phyloP scores from a whole-genome alignment of 495 filamentous ascomycete genomes.

The Annulohypoxylon moriforme region DNA sequence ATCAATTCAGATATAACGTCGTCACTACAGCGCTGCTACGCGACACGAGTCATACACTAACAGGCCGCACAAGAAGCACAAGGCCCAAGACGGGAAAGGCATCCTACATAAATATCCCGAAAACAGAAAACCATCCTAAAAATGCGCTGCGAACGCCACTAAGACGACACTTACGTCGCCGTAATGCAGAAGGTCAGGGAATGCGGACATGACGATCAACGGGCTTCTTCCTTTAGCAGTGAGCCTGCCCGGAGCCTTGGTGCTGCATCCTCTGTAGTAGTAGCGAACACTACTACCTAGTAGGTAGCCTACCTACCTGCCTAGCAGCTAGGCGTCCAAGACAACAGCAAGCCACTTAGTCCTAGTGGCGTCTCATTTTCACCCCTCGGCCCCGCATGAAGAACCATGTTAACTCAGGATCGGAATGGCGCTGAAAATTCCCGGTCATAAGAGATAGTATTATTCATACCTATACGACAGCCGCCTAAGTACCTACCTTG shows the following conservation, averaged over 20 bases:
- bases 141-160: no score
- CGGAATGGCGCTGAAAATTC: background rate
- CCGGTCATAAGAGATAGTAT: background rate
- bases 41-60: background rate
- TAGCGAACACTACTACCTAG: no score
- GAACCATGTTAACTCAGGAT: conserved; percentile 15
- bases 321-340: no score
- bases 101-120: background rate
- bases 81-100: background rate
- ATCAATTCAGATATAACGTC: background rate
- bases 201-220: background rate
- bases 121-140: background rate
- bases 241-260: no score
- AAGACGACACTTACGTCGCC: background rate
- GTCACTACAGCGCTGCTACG: background rate
- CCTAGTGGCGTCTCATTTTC: background rate
- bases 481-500: background rate
- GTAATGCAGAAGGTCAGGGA: no score
- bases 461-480: background rate
- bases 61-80: background rate
- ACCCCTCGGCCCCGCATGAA: conserved; percentile 3
- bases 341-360: background rate
- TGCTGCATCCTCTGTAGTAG: background rate
- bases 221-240: background rate
- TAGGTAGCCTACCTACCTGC: no score